Evolutionary conservation across 2,329 filamentous ascomycete genomes (phyloP), one percentile per base, ranked within the genome.

Genomic region (Magnaporthales sp.): DNA sequence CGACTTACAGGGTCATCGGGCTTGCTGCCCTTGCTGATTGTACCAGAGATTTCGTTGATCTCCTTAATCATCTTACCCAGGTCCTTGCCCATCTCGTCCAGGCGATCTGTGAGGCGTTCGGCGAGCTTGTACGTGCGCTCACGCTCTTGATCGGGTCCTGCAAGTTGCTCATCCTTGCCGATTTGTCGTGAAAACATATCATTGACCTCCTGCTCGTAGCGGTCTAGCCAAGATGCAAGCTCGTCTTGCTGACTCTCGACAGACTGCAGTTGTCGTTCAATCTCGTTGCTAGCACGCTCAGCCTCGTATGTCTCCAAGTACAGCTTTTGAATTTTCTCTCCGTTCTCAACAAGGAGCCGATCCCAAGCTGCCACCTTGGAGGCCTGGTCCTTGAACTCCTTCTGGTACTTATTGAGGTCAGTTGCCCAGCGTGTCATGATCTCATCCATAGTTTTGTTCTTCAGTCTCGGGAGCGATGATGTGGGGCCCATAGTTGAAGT

Each of bases 391-490:
- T 96, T 93, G 80, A 98, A 99, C 68, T 96, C 92, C 76, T 97
- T 96, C 74, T 98, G 94, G 75, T 99, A 97, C 74, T 96, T 96
- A 66, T 93, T 91, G 64, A 99, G 82, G 74, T 98, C 95, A 0
- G 93, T 92, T 1, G 95, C 95, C 95, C 95, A 99, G 32, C 93
- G 89, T 4, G 92, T 97, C 70, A 99, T 93, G 70, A 99, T 97
- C 76, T 99, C 95, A 74, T 99, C 95, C 91, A 99, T 97, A 0
- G 94, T 97, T 80, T 97, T 98, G 78, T 97, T 97, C 82, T 97
- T 97, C 51, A 99, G 83, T 30, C 95, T 90, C 4, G 94, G 95
- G 73, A 96, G 88, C 67, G 93, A 89, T 19, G 95, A 94, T 2
- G 89, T 82, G 1, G 93, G 92, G 0, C 93, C 93, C 38, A 87